These are phyloP conservation scores for Hordeum pubiflorum DNA, from an alignment of 202 grass and related monocot genomes.

Conservation along the genomic window DNA sequence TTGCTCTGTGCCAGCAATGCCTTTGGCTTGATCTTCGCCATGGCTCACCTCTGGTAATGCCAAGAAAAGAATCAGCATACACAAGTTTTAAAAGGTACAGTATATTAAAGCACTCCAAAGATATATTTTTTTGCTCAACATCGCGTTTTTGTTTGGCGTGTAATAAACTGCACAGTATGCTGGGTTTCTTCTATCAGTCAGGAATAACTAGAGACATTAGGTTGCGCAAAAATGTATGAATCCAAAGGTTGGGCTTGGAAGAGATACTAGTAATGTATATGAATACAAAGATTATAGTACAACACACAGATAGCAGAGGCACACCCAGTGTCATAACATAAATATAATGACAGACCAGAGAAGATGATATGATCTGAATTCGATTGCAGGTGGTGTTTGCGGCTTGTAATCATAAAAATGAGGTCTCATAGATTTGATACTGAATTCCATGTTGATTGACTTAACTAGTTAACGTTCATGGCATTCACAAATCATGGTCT, in stretches of 20 bases:
- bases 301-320: neutral
- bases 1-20: slow-evolving; percentile 73
- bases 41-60: slow-evolving; percentile 15
- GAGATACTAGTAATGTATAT: too few species aligned
- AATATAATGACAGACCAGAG: neutral
- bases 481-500: neutral
- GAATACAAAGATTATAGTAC: too few species aligned
- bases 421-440: neutral
- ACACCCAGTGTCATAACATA: neutral
- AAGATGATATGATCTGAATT: neutral
- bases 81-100: neutral
- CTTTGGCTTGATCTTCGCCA: slow-evolving; percentile 90
- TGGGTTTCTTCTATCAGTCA: neutral
- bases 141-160: neutral
- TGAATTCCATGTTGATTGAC: neutral
- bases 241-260: too few species aligned
- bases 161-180: neutral
- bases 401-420: neutral
- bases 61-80: neutral
- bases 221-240: too few species aligned
- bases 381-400: neutral
- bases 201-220: neutral
- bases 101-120: neutral
- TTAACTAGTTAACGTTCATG: neutral
- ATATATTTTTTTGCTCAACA: neutral